phyloP scores from a whole-genome alignment of 176 grass and related monocot genomes.

The Elaeis guineensis region DNA sequence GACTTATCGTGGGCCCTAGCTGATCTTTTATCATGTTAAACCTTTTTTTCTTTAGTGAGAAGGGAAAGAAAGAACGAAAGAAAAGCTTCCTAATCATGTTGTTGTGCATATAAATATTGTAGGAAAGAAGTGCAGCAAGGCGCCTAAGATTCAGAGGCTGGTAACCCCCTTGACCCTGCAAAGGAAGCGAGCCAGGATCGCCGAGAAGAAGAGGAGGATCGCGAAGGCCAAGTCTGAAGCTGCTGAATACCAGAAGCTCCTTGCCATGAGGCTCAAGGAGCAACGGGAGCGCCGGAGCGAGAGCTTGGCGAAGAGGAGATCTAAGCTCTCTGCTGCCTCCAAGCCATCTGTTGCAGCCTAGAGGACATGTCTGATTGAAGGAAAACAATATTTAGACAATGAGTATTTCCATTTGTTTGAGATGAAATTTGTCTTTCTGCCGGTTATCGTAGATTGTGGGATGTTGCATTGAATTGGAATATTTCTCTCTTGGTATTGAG shows the following conservation, averaged over 20 bases:
- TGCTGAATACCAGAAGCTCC: conserved; percentile 11
- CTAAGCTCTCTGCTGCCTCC: conserved; percentile 7
- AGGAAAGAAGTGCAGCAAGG: conserved; percentile 11
- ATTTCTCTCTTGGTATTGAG: no score
- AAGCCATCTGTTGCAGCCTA: conserved; percentile 2
- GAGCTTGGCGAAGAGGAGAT: conserved; percentile 10
- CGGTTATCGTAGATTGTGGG: no score
- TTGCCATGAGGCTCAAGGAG: conserved; percentile 3
- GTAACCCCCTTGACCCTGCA: conserved; percentile 8
- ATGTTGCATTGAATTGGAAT: no score
- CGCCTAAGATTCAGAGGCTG: conserved; percentile 10
- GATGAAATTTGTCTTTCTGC: no score
- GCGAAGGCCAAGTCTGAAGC: conserved; percentile 8
- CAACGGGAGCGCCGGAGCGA: conserved; percentile 5
- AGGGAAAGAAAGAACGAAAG: no score
- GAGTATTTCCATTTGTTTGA: no score
- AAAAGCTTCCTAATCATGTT: background rate
- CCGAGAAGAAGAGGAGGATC: conserved; percentile 6
- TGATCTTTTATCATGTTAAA: no score
- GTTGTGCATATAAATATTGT: background rate
- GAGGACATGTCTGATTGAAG: background rate
- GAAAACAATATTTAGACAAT: no score
- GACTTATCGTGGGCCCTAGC: no score
- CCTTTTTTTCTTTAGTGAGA: no score
- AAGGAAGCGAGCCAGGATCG: conserved; percentile 5